Evolutionary conservation across 306 rosid species (phyloP).

Genomic region (Medicago ruthenica): DNA sequence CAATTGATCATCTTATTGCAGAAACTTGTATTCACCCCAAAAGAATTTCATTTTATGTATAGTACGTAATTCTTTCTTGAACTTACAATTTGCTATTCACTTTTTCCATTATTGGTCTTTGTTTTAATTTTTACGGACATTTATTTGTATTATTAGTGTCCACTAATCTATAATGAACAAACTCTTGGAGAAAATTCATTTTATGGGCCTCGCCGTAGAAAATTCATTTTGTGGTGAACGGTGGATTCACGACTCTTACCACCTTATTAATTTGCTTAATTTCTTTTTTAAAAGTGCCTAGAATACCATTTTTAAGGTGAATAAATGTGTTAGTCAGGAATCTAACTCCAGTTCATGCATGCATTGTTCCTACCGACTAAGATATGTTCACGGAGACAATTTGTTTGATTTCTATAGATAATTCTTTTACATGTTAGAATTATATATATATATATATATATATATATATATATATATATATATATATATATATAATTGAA

Average conservation of each 20-base stretch:
- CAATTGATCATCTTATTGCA: not conserved
- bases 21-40: not conserved
- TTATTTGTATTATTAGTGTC: not conserved
- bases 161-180: not conserved
- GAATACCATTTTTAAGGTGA: too few relatives aligned
- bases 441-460: too few relatives aligned
- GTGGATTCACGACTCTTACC: constrained; percentile 15
- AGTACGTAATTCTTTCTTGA: not conserved
- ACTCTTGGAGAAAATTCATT: not conserved
- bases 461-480: too few relatives aligned
- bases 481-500: too few relatives aligned
- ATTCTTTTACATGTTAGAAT: not conserved
- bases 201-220: not conserved
- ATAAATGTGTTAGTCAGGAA: too few relatives aligned
- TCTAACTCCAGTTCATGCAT: too few relatives aligned
- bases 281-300: too few relatives aligned
- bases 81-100: not conserved
- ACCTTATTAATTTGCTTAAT: not conserved
- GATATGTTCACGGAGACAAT: too few relatives aligned
- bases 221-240: not conserved
- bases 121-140: not conserved
- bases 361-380: too few relatives aligned
- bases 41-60: not conserved
- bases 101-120: not conserved
- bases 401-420: not conserved